phyloP scores from a whole-genome alignment of 352 stramenopile genomes.

The Phytophthora melonis region DNA sequence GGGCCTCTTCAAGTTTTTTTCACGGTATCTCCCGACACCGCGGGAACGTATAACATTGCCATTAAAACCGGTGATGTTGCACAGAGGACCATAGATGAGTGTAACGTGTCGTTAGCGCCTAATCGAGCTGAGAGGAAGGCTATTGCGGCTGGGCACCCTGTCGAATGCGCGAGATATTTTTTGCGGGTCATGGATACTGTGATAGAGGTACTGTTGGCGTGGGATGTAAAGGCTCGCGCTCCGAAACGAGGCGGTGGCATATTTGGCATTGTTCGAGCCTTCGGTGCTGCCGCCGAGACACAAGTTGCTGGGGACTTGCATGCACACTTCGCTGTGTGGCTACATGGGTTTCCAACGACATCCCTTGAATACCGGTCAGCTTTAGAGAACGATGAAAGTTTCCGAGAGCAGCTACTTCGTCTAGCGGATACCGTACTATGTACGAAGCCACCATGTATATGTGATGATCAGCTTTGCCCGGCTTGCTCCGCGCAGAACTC shows the following conservation, averaged over 20 bases:
- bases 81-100: neutral
- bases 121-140: slow-evolving; percentile 11
- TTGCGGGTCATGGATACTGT: slow-evolving; percentile 26
- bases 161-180: slow-evolving; percentile 41
- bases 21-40: slow-evolving; percentile 34
- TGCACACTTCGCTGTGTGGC: slow-evolving; percentile 37
- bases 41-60: slow-evolving; percentile 10
- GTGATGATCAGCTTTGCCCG: too few species aligned
- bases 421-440: slow-evolving; percentile 1
- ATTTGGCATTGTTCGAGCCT: slow-evolving; percentile 39
- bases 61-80: neutral
- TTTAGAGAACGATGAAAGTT: neutral
- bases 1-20: slow-evolving; percentile 38
- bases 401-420: neutral
- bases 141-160: slow-evolving; percentile 23
- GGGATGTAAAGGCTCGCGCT: neutral
- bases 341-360: slow-evolving; percentile 34
- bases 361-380: neutral
- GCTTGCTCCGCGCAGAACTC: too few species aligned
- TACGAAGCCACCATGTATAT: slow-evolving; percentile 2
- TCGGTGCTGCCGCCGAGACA: slow-evolving; percentile 32
- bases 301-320: slow-evolving; percentile 40
- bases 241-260: slow-evolving; percentile 18
- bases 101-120: neutral
- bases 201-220: slow-evolving; percentile 25